phyloP scores from a whole-genome alignment of 257 asterid genomes.

The Petunia axillaris region DNA sequence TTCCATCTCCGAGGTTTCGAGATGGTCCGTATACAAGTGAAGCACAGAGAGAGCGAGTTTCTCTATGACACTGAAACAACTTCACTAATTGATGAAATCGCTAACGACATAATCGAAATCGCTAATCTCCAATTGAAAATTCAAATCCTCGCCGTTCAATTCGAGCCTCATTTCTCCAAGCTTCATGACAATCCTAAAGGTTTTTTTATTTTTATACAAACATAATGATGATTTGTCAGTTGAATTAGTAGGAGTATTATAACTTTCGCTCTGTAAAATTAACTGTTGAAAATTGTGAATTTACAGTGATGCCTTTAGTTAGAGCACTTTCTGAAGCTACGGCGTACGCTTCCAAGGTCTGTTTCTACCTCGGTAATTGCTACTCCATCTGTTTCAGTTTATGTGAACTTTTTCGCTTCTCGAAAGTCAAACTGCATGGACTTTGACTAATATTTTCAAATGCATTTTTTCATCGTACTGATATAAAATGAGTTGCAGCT shows the following conservation, averaged over 20 bases:
- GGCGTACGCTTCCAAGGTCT: constrained; percentile 42
- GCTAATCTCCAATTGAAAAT: constrained; percentile 43
- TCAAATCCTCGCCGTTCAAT: constrained; percentile 27
- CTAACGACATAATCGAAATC: constrained; percentile 28
- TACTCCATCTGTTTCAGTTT: no score
- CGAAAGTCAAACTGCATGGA: no score
- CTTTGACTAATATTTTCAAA: no score
- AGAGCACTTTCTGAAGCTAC: constrained; percentile 41
- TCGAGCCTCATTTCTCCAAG: constrained; percentile 33
- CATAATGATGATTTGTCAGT: not conserved
- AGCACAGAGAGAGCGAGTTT: constrained; percentile 29
- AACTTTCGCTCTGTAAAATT: not conserved
- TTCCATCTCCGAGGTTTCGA: constrained; percentile 5
- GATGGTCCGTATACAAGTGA: constrained; percentile 44
- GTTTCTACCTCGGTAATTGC: not conserved
- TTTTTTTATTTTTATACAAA: not conserved
- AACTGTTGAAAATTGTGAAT: constrained; percentile 5
- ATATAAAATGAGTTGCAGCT: no score
- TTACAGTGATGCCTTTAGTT: constrained; percentile 33
- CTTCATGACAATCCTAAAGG: constrained; percentile 23
- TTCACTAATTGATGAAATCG: constrained; percentile 35
- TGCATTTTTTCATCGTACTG: no score
- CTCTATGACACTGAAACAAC: constrained; percentile 34
- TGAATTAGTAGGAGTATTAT: not conserved
- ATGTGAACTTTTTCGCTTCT: no score